phyloP scores from a whole-genome alignment of 148 eudicot species.

The Arctostaphylos glauca region DNA sequence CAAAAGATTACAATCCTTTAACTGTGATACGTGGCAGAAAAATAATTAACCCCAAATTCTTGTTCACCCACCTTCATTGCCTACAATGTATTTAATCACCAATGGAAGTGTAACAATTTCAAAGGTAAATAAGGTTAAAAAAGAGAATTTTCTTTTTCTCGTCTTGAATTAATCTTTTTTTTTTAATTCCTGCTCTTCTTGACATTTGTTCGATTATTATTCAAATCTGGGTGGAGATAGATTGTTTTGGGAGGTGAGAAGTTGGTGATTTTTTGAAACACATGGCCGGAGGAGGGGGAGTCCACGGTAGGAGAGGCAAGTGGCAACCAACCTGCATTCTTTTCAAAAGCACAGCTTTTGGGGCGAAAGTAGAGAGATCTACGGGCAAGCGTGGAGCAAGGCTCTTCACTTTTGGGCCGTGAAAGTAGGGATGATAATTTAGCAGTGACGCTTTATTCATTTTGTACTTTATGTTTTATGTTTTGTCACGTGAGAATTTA shows the following conservation, averaged over 20 bases:
- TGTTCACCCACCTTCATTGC: slow-evolving; percentile 1
- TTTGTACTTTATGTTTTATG: too few relatives aligned
- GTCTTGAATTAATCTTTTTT: background rate
- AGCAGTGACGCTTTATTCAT: too few relatives aligned
- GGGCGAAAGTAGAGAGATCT: too few relatives aligned
- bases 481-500: too few relatives aligned
- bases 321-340: too few relatives aligned
- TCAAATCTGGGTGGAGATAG: background rate
- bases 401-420: too few relatives aligned
- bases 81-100: background rate
- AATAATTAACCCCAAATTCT: background rate
- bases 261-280: background rate
- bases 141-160: background rate
- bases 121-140: background rate
- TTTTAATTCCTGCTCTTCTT: background rate
- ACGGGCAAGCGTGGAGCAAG: too few relatives aligned
- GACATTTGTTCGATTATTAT: background rate
- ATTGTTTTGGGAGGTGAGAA: background rate
- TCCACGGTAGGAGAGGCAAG: background rate
- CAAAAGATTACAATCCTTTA: background rate
- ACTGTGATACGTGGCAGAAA: background rate
- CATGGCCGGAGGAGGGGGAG: background rate
- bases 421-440: too few relatives aligned
- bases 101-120: background rate
- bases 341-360: too few relatives aligned